Evolutionary conservation across 2,329 filamentous ascomycete species (phyloP).

Genomic region (Aspergillus sp.): DNA sequence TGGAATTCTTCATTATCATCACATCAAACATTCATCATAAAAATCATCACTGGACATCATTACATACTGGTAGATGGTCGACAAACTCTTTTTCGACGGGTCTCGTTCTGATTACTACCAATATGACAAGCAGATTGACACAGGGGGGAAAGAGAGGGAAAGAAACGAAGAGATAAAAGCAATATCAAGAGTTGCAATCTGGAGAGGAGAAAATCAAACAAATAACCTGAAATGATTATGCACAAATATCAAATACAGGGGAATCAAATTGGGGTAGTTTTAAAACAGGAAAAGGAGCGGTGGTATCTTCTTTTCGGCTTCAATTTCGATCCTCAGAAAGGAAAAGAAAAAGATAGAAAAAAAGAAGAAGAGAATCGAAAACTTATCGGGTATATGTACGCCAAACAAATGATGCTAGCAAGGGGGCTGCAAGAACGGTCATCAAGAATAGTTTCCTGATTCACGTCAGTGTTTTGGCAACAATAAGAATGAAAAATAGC

Average conservation of each 20-base stretch:
- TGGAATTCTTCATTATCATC: conserved; percentile 13
- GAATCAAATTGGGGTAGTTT: conserved; percentile 20
- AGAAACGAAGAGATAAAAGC: too few species aligned
- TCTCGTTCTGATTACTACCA: not conserved
- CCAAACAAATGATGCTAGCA: conserved; percentile 25
- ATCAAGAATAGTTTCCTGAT: conserved; percentile 28
- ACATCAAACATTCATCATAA: conserved; percentile 9
- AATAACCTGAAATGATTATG: not conserved
- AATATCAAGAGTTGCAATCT: conserved; percentile 10
- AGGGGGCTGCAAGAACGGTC: conserved; percentile 23
- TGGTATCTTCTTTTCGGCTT: conserved; percentile 9
- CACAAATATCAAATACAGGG: conserved; percentile 29
- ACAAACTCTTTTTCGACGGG: not conserved
- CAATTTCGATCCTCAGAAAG: conserved; percentile 3
- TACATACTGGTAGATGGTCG: conserved; percentile 6
- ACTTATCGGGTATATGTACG: conserved; percentile 20
- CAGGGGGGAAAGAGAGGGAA: conserved; percentile 3
- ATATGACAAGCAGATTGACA: not conserved
- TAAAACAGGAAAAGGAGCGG: conserved; percentile 14
- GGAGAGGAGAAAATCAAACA: conserved; percentile 16
- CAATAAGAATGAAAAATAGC: conserved; percentile 11
- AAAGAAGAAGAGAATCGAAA: not conserved
- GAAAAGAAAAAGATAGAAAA: conserved; percentile 5
- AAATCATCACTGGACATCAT: conserved; percentile 8
- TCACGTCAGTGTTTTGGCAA: conserved; percentile 25